Percentiles rank a stretch among this genome's conserved stretches.
Evolutionary conservation across 176 grass and related monocot genomes (phyloP).

Genomic region (Melocanna baccifera): DNA sequence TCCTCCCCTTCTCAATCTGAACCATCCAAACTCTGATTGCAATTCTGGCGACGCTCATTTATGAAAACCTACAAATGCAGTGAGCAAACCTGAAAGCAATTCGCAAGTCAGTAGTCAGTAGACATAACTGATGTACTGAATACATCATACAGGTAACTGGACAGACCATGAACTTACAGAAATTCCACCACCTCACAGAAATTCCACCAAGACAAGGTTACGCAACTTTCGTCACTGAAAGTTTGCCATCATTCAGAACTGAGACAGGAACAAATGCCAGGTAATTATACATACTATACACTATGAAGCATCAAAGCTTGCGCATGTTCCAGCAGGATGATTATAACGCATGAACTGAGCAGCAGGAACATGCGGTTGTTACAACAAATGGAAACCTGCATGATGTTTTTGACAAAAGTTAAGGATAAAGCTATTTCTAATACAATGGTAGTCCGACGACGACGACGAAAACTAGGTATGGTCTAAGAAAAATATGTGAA

Average conservation of each 20-base stretch:
- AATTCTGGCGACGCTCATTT: not conserved
- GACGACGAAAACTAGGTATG: constrained; percentile 23
- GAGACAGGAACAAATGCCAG: not conserved
- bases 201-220: too few relatives aligned
- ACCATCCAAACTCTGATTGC: not conserved
- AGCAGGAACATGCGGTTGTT: constrained; percentile 30
- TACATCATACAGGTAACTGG: not conserved
- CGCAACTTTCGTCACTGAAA: not conserved
- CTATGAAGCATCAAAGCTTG: constrained; percentile 21
- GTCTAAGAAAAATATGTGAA: constrained; percentile 45
- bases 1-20: not conserved
- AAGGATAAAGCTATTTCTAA: constrained; percentile 36
- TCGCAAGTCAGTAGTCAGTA: not conserved
- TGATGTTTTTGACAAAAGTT: constrained; percentile 30
- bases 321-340: constrained; percentile 28
- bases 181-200: not conserved
- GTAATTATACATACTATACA: constrained; percentile 41
- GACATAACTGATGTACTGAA: not conserved
- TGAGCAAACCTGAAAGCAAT: not conserved
- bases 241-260: not conserved
- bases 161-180: not conserved
- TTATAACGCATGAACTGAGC: constrained; percentile 26
- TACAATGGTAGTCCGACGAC: constrained; percentile 17
- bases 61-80: not conserved
- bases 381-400: constrained; percentile 25